Conservation (phyloP, 176 grass and related monocot species). For the Canna indica region DNA sequence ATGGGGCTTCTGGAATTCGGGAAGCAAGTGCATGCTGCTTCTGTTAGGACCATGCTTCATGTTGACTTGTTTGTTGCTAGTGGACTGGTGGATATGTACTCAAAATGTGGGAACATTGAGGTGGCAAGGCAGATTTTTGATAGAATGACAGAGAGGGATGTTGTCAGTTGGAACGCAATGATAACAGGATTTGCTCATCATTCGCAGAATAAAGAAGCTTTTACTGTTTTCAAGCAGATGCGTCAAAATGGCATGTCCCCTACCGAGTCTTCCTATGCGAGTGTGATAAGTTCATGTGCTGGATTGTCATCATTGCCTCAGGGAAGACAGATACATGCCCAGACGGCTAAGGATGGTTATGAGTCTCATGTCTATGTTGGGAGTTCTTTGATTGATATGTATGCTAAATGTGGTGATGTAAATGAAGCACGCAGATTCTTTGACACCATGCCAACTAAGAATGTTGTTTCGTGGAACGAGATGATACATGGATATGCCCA, state of each 20-base stretch:
- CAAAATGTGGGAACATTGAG: slow-evolving; percentile 55
- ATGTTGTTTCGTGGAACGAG: slow-evolving; percentile 98
- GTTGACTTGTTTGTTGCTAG: slow-evolving; percentile 68
- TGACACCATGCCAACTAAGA: slow-evolving; percentile 49
- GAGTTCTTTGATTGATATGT: slow-evolving; percentile 73
- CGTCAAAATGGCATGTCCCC: slow-evolving; percentile 39
- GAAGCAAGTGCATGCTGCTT: slow-evolving; percentile 62
- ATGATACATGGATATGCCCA: slow-evolving; percentile 89
- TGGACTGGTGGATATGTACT: slow-evolving; percentile 72
- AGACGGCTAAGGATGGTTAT: slow-evolving; percentile 64
- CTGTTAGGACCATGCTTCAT: slow-evolving; percentile 48
- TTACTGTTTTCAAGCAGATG: slow-evolving; percentile 71
- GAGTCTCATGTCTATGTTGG: slow-evolving; percentile 65
- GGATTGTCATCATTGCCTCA: slow-evolving; percentile 60
- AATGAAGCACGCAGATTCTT: slow-evolving; percentile 52
- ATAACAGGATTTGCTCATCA: slow-evolving; percentile 57
- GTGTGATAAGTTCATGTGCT: slow-evolving; percentile 64
- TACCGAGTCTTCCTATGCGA: slow-evolving; percentile 69
- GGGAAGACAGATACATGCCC: slow-evolving; percentile 64
- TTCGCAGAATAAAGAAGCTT: slow-evolving; percentile 57
- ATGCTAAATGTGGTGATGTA: slow-evolving; percentile 75
- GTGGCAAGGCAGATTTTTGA: slow-evolving; percentile 47
- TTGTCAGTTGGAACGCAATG: slow-evolving; percentile 89
- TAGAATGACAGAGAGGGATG: slow-evolving; percentile 54
- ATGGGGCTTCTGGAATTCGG: slow-evolving; percentile 42